Evolutionary conservation across 2,329 filamentous ascomycete species (phyloP), one percentile per base, ranked within the genome.

Genomic region (Epichloe coenophiala): DNA sequence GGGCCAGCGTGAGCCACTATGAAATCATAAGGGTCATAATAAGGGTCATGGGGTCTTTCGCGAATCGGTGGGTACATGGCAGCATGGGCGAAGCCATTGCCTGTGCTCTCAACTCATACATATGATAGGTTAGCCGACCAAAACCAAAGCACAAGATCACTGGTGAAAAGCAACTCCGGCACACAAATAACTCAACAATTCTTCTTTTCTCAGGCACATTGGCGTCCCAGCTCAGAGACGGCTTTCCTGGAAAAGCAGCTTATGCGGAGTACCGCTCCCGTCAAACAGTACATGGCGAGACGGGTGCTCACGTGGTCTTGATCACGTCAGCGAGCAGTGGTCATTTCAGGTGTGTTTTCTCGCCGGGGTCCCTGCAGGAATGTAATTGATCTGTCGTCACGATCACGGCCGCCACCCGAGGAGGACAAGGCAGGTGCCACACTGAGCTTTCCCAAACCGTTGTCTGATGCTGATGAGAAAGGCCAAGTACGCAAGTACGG

Each of bases 1-100:
- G 52, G 52, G 44, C 44, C 50, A 21, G 5, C 8, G 15, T n/a
- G 44, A 48, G 39, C 27, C 44, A 39, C 43, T 13, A 51, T 54
- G 48, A 45, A 51, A 49, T 55, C 53, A 51, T 27, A 27, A 27
- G 23, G 23, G 23, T 27, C 23, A 17, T 17, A 17, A 27, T 49
- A 49, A 49, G 47, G 53, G 46, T 53, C 51, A 5, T 27, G 41
- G 3, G 41, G 41, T n/a, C n/a, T 43, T 15, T 15, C 13, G 42
- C 31, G 42, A 31, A 27, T 17, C 35, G 31, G 44, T 44, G 48
- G 23, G 21, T 43, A 46, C 17, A 17, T 17, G 17, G 17, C 17
- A 17, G 17, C 17, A 17, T 17, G 17, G 17, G n/a, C n/a, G 17
- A 17, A 17, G 17, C 17, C 17, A 17, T 17, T 17, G 17, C 17